These are phyloP conservation scores for Clonostachys chloroleuca DNA, from an alignment of 2,329 filamentous ascomycete species.

Conservation along the genomic window DNA sequence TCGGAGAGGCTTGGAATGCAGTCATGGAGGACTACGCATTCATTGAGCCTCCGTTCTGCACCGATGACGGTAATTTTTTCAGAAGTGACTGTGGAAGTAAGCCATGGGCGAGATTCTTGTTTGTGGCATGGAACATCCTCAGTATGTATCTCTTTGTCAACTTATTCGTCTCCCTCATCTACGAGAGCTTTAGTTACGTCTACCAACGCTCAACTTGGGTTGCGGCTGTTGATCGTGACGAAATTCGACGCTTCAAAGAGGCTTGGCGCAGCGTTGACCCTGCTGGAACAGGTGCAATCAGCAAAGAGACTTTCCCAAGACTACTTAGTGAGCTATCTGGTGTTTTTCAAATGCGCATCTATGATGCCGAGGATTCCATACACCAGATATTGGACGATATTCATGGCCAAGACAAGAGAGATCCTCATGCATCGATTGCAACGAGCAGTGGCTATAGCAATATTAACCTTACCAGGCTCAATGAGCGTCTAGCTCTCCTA, in stretches of 20 bases:
- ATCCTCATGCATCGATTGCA: conserved; percentile 50
- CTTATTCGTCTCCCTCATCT: conserved; percentile 96
- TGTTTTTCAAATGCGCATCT: conserved; percentile 95
- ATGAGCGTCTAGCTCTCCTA: conserved; percentile 66
- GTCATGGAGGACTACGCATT: conserved; percentile 94
- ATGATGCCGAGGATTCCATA: conserved; percentile 86
- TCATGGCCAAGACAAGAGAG: conserved; percentile 47
- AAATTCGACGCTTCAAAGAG: conserved; percentile 95
- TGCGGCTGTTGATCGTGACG: conserved; percentile 83
- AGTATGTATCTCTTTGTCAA: conserved; percentile 99
- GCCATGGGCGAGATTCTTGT: conserved; percentile 82
- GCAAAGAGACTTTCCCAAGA: conserved; percentile 82
- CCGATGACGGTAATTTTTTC: conserved; percentile 67
- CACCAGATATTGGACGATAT: conserved; percentile 83
- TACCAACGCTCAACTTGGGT: conserved; percentile 96
- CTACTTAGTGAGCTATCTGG: conserved; percentile 89
- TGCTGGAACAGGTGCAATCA: conserved; percentile 84
- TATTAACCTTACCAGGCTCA: conserved; percentile 72
- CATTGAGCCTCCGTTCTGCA: conserved; percentile 77
- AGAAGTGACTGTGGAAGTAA: conserved; percentile 89
- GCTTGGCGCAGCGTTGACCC: conserved; percentile 97
- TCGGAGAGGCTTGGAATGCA: conserved; percentile 93
- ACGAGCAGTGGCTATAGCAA: conserved; percentile 47
- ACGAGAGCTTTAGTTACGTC: conserved; percentile 98
- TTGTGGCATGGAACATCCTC: conserved; percentile 96